Conservation (phyloP, 192 early-diverging fungal genomes). For the Endogone sp. region DNA sequence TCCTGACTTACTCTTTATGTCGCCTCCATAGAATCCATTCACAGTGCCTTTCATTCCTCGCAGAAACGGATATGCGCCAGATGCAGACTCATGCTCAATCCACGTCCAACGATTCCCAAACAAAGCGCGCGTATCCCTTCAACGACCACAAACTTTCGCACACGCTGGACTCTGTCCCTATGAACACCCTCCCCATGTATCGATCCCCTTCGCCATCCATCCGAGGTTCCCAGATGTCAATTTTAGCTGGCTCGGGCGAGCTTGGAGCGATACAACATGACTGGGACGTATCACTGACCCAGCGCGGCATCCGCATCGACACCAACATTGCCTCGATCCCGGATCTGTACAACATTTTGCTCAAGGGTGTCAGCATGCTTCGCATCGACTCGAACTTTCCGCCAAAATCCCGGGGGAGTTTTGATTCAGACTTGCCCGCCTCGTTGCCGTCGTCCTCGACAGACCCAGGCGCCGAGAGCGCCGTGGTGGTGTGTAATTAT, state of each 20-base stretch:
- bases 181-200: background rate
- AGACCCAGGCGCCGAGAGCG: background rate
- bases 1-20: background rate
- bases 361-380: background rate
- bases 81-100: background rate
- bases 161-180: no score
- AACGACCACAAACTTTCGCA: no score
- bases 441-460: background rate
- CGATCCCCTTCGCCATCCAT: no score
- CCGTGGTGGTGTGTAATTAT: constrained; percentile 3
- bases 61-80: background rate
- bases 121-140: background rate
- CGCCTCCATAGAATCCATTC: no score
- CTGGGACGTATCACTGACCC: constrained; percentile 6
- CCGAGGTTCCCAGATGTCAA: no score
- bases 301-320: constrained; percentile 3
- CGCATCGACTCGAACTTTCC: background rate
- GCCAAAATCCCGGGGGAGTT: background rate
- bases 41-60: background rate
- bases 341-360: constrained; percentile 6
- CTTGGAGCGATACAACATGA: background rate
- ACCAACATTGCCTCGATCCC: background rate
- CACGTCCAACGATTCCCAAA: background rate
- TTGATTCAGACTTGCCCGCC: background rate
- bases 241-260: no score